These are phyloP conservation scores for Tuber calosporum DNA, from an alignment of 495 filamentous ascomycete genomes.

Conservation along the genomic window DNA sequence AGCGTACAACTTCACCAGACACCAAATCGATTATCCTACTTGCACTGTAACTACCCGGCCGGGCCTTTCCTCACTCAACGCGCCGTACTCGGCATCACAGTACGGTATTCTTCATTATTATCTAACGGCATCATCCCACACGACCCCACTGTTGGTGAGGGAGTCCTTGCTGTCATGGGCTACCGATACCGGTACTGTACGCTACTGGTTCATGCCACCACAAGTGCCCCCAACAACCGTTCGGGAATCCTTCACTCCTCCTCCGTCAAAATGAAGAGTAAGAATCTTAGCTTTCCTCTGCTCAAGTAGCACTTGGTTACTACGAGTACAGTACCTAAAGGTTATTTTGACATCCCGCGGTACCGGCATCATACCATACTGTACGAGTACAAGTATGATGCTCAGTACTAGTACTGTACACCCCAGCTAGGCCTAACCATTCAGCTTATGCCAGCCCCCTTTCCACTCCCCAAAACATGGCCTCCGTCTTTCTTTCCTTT, in stretches of 20 bases:
- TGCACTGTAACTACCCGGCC: no score
- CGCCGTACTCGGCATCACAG: neutral
- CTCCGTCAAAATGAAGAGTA: no score
- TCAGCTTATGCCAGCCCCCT: neutral
- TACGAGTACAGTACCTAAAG: no score
- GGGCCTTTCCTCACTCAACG: neutral
- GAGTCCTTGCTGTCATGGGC: neutral
- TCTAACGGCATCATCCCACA: neutral
- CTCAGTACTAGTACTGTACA: no score
- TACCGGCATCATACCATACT: no score
- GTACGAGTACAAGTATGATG: no score
- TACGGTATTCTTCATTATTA: neutral
- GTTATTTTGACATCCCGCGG: no score
- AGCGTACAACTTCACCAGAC: neutral
- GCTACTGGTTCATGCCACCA: no score
- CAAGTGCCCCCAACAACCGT: neutral
- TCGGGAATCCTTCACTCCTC: neutral
- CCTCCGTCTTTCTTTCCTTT: neutral
- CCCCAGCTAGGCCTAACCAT: neutral
- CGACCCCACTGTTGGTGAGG: neutral
- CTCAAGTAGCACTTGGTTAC: no score
- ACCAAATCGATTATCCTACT: neutral
- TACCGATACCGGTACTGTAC: no score
- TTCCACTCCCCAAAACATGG: neutral
- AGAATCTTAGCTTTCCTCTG: no score